A percentile compares a stretch with the other conserved stretches of the same genome.
Conservation (phyloP, 2,329 filamentous ascomycete species). For the Akanthomyces dipterigenus region DNA sequence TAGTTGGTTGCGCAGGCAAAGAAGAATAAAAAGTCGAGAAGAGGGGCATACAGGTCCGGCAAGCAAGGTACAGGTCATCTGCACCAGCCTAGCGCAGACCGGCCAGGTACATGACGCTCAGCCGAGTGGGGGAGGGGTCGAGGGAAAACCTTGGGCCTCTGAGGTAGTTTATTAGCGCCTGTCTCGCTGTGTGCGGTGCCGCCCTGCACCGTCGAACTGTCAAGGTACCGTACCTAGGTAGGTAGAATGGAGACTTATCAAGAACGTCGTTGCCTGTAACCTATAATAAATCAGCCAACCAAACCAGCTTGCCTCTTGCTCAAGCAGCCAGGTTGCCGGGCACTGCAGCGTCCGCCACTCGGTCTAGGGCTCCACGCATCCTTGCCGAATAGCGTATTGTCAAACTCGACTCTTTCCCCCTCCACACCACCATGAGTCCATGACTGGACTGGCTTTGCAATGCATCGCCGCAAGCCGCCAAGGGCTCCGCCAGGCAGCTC, state of each 20-base stretch:
- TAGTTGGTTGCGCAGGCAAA: not conserved
- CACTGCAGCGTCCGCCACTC: not conserved
- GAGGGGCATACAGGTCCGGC: not conserved
- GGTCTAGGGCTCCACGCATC: not conserved
- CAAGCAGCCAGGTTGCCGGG: too few relatives aligned
- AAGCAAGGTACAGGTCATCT: conserved; percentile 34
- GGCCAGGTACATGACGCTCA: conserved; percentile 28
- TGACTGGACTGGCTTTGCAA: not conserved
- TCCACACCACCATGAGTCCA: not conserved
- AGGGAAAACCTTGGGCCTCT: conserved; percentile 1
- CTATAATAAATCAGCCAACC: not conserved
- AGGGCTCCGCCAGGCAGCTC: not conserved
- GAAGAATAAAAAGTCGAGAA: not conserved
- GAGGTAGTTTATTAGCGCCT: not conserved
- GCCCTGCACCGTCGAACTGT: too few relatives aligned
- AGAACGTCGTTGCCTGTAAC: too few relatives aligned
- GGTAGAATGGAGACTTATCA: too few relatives aligned
- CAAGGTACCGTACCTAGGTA: too few relatives aligned
- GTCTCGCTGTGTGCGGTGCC: too few relatives aligned
- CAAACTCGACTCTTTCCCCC: not conserved
- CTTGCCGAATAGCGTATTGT: not conserved
- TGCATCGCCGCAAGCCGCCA: not conserved
- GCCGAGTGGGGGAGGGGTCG: conserved; percentile 1
- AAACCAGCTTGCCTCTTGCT: not conserved
- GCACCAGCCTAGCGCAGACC: conserved; percentile 25